Evolutionary conservation across 2,329 filamentous ascomycete species (phyloP).

Genomic region (Colletotrichum magnum): DNA sequence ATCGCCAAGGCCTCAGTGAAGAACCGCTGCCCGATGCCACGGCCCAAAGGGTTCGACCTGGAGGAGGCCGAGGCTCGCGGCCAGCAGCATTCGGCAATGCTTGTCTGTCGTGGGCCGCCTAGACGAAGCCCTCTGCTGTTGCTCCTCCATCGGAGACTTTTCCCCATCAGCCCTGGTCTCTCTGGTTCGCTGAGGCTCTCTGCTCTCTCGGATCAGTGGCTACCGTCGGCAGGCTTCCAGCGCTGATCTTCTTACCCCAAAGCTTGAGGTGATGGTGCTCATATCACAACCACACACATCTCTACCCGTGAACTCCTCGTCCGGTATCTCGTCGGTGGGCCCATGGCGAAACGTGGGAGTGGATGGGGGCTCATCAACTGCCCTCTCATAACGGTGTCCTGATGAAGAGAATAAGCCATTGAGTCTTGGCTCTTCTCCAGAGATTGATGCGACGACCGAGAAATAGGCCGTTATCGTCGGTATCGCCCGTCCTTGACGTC

Average conservation of each 20-base stretch:
- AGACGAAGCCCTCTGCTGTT: neutral
- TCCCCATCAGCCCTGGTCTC: neutral
- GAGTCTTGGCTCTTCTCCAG: neutral
- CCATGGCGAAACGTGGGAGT: conserved; percentile 15
- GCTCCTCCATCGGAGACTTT: conserved; percentile 24
- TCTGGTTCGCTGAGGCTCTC: neutral
- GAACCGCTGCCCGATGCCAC: neutral
- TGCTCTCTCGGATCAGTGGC: conserved; percentile 27
- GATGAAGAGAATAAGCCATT: too few relatives aligned
- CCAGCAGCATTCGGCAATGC: conserved; percentile 5
- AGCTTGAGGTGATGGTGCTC: conserved; percentile 33
- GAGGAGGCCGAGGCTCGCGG: neutral
- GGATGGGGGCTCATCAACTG: neutral
- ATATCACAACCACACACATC: neutral
- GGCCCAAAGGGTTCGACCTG: conserved; percentile 15
- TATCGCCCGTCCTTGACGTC: conserved; percentile 31
- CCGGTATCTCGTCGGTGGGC: conserved; percentile 18
- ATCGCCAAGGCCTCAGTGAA: conserved; percentile 20
- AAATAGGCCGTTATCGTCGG: conserved; percentile 34
- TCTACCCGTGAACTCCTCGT: neutral
- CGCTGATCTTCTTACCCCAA: conserved; percentile 32
- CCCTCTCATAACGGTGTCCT: too few relatives aligned
- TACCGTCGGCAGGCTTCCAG: conserved; percentile 20
- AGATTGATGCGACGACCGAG: neutral
- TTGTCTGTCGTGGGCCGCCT: conserved; percentile 1